Conservation (phyloP, 2,329 filamentous ascomycete species). For the Verruconis gallopava region DNA sequence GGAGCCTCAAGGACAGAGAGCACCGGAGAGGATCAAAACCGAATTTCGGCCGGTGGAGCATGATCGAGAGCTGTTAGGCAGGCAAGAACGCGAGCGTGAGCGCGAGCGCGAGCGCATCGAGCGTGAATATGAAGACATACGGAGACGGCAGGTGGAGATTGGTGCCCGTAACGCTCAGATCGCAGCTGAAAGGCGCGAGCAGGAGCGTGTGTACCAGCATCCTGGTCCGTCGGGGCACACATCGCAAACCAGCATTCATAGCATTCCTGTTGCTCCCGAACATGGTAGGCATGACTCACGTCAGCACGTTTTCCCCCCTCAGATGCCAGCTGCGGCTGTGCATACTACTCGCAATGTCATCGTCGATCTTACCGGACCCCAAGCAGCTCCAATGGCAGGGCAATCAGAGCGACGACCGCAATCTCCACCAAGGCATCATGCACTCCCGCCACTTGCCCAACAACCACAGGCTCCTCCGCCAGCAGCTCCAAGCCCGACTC, state of each 20-base stretch:
- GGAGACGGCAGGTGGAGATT: background rate
- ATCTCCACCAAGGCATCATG: background rate
- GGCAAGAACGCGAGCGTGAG: constrained; percentile 7
- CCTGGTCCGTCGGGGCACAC: background rate
- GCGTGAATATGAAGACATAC: background rate
- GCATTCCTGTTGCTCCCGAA: background rate
- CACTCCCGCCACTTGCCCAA: constrained; percentile 1
- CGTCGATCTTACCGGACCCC: constrained; percentile 7
- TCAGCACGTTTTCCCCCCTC: background rate
- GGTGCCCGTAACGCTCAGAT: background rate
- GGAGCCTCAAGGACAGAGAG: background rate
- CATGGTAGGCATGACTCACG: background rate
- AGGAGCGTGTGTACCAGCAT: background rate
- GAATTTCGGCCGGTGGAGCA: background rate
- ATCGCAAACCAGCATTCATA: background rate
- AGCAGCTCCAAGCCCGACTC: constrained; percentile 4
- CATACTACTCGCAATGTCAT: background rate
- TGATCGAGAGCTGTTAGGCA: background rate
- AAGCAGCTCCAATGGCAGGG: constrained; percentile 1
- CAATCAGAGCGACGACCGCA: constrained; percentile 3
- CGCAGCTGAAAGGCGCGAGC: background rate
- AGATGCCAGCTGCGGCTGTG: background rate
- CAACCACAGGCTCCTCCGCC: constrained; percentile 3
- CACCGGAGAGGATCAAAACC: background rate
- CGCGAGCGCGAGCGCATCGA: background rate